Evolutionary conservation across 2,329 filamentous ascomycete species (phyloP).

Genomic region (Fusarium hostae): DNA sequence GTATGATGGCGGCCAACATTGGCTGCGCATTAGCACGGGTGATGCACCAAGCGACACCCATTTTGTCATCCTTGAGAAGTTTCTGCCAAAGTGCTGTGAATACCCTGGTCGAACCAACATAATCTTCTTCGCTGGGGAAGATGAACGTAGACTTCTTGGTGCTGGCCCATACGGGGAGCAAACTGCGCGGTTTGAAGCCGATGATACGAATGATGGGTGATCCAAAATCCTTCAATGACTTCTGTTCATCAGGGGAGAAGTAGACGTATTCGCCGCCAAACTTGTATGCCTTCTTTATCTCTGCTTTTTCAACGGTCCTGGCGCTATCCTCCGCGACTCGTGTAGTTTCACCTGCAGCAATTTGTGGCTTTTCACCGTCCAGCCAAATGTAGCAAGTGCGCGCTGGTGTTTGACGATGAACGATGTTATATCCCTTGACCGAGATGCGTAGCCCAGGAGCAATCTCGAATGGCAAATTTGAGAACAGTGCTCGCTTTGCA

Average conservation of each 20-base stretch:
- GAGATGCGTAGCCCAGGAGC: constrained; percentile 87
- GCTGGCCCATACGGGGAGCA: constrained; percentile 85
- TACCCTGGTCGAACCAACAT: constrained; percentile 89
- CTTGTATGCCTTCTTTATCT: constrained; percentile 93
- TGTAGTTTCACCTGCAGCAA: constrained; percentile 79
- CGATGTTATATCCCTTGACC: constrained; percentile 90
- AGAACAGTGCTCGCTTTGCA: constrained; percentile 86
- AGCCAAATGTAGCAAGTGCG: constrained; percentile 90
- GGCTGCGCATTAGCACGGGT: constrained; percentile 83
- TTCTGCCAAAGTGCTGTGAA: constrained; percentile 94
- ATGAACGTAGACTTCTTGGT: constrained; percentile 90
- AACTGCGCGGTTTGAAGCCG: constrained; percentile 86
- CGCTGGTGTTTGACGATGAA: constrained; percentile 84
- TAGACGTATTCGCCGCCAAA: constrained; percentile 91
- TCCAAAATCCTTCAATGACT: constrained; percentile 81
- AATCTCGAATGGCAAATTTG: constrained; percentile 86
- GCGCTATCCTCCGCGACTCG: constrained; percentile 82
- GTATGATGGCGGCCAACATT: constrained; percentile 81
- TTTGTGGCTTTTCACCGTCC: constrained; percentile 84
- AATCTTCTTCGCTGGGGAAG: constrained; percentile 91
- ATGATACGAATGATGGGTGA: constrained; percentile 86
- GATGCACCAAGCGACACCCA: constrained; percentile 91
- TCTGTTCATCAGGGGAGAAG: constrained; percentile 87
- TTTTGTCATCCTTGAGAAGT: constrained; percentile 79
- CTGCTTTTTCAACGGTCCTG: constrained; percentile 78